Evolutionary conservation across 2,329 filamentous ascomycete genomes (phyloP), one percentile per base, ranked within the genome.

Genomic region (Berkeleyomyces rouxiae): DNA sequence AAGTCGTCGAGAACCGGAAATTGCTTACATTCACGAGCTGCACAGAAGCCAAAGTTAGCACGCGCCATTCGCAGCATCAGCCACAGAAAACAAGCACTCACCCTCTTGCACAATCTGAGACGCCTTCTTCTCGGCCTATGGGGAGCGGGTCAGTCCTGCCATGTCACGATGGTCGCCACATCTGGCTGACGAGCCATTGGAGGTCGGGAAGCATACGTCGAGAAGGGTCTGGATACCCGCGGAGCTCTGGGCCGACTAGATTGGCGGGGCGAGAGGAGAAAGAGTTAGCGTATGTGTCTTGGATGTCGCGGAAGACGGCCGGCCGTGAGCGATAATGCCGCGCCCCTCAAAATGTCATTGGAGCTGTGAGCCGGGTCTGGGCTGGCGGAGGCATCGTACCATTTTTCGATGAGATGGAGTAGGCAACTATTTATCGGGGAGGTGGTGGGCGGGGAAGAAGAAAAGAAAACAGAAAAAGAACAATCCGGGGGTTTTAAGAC

Each of bases 91-190:
- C 11, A 4, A 23, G 36, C 46, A 73, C 78, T 65, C 74, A 95
- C 92, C 88, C 82, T 93, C 90, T 76, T 97, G 92, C 64, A 99
- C 91, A 74, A 99, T 99, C 82, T 96, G 96, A 77, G 96, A 92
- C 66, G 93, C 93, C 76, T 97, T 92, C 76, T 90, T 87, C 82
- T 99, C 93, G 70, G 93, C 91, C 92, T 61, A 42, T 61, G 39
- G 7, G 55, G 47, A 16, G 40, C 13, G 7, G 9, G 23, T 61
- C 42, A 49, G n/a, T 40, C 42, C 47, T 40, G 13, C 44, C 16
- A 36, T 47, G 5, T 33, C 44, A 42, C 7, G 47, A 23, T 23
- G 23, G 23, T 23, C 23, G 23, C 23, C 23, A 23, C 23, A 23
- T 23, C 23, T 23, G 23, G 23, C 23, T 2, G 23, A 23, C 23